A percentile compares a stretch with the other conserved stretches of the same genome.
Conservation (phyloP, 257 asterid genomes). For the Solanum etuberosum region DNA sequence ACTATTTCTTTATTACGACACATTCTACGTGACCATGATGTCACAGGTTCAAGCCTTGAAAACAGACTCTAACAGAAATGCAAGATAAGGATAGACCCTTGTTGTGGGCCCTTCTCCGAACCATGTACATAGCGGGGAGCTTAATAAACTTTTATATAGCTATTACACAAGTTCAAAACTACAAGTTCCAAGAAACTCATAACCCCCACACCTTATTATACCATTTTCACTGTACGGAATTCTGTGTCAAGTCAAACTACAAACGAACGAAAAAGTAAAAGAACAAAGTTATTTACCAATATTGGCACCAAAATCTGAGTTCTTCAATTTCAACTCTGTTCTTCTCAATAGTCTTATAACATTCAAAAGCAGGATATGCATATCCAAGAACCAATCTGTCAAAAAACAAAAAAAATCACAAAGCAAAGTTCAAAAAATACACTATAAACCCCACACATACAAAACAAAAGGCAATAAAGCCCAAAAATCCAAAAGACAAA, state of each 20-base stretch:
- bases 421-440: background rate
- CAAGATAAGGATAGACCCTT: no score
- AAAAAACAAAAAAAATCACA: background rate
- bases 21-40: background rate
- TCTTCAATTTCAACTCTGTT: slow-evolving; percentile 60
- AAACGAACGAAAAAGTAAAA: background rate
- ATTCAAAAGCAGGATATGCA: slow-evolving; percentile 87
- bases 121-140: background rate
- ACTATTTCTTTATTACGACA: background rate
- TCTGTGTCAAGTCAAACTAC: background rate
- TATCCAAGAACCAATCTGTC: slow-evolving; percentile 75
- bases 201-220: background rate
- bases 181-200: background rate
- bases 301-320: slow-evolving; percentile 88
- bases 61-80: no score
- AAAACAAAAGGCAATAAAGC: background rate
- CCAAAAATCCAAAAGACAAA: background rate
- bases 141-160: background rate
- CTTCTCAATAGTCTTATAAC: slow-evolving; percentile 73
- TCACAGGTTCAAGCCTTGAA: background rate
- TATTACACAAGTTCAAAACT: background rate
- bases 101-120: background rate
- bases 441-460: background rate
- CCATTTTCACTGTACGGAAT: background rate
- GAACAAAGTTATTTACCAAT: slow-evolving; percentile 45